Base-by-base conservation (phyloP, 225 moss, liverwort and hornwort genomes). In the Pseudoscleropodium purum region DNA sequence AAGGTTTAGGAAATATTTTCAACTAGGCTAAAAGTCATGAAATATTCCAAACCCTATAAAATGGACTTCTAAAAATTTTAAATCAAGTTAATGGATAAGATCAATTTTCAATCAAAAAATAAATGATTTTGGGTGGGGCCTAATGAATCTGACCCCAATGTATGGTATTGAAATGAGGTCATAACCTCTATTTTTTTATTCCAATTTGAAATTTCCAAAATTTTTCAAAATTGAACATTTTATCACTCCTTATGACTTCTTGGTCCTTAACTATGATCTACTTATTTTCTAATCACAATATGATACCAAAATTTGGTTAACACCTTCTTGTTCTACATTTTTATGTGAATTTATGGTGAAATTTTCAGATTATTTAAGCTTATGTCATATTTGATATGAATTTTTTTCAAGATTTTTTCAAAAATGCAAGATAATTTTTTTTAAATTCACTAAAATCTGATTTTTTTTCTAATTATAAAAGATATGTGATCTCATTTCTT, bases 401-500 rank as follows among this genome's bases (percentile, higher is more conserved):
- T 9, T 7, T 23, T 66, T 69, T 69, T n/a, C 13, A 69, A 10
- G 12, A 4, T n/a, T 24, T 24, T 7, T 39, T 23, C 7, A 7
- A 23, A 41, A 72, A 41, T 72, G 3, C 41, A 72, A 70, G 39
- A 14, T 13, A 25, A 39, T 39, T 70, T 57, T 21, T 57, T 9
- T 1, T 3, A 56, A 57, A 57, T 4, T 26, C 5, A 15, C 9
- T 15, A 72, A 41, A 15, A 3, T 8, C 9, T 15, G 5, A 24
- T 41, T 41, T 41, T 14, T 41, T 41, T 37, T 57, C 3, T 13
- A 6, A 23, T 13, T 12, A 7, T n/a, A 69, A 6, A 13, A 8
- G 3, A 17, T 1, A 17, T 24, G 0, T 16, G 17, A 73, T 43
- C 6, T 27, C 16, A 17, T 73, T 6, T 29, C 0, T 29, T 0